Base-by-base conservation (phyloP, 2,329 filamentous ascomycete genomes). In the Colletotrichum sp. region DNA sequence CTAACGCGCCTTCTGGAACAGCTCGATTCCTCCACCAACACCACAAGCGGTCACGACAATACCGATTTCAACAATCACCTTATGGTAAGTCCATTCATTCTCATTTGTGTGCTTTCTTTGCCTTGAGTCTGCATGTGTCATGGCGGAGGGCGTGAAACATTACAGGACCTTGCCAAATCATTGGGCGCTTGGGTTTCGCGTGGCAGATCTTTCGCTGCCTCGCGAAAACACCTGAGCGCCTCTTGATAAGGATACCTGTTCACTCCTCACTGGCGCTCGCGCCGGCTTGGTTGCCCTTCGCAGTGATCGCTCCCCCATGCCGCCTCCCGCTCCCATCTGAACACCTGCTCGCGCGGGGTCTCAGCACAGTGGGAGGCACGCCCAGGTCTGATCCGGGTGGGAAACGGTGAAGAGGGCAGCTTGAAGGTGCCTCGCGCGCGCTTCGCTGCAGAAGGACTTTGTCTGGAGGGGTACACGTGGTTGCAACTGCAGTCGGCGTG, bases 361-460 rank as follows among this genome's bases (percentile, higher is more conserved):
- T 21, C 52, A 56, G 21, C 52, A 26, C 28, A 60, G 43, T 52
- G 60, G 28, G 60, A 30, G 16, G 12, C 60, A 34, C 60, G 60
- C 60, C 30, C 60, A 62, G 60, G 60, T 62, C 60, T 34, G 60
- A 32, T 28, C 30, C 60, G 60, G 60, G 9, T 62, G 13, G 58
- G 26, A 62, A 36, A 28, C 60, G 60, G 60, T 30, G 28, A 28
- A 36, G 60, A 62, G n/a, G 18, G 60, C 30, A 36, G 28, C 26
- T 32, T 26, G 56, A 28, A 21, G 28, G 60, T 10, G 10, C 5
- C 30, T 36, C 28, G 28, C 24, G 21, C 3, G 18, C 28, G 43
- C 60, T 62, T n/a, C n/a, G n/a, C 32, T 62, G 60, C 60, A 62
- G 60, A 62, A 62, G 60, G 60, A 62, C 60, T 32, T 32, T 36